Conservation (phyloP, 805 yeast genomes). For the Candida anglica region DNA sequence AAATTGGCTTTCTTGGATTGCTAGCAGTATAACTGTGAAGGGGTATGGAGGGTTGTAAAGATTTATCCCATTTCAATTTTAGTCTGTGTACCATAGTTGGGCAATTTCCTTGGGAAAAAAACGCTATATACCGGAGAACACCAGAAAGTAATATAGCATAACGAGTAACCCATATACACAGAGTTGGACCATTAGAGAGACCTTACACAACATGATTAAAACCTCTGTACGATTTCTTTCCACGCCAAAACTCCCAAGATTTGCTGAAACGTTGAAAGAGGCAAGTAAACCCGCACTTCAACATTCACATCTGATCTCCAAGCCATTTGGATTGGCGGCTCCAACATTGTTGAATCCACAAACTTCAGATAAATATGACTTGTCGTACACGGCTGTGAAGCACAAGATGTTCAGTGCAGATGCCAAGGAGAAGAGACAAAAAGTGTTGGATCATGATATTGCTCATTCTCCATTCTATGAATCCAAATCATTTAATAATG, state of each 20-base stretch:
- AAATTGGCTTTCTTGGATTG: too few species aligned
- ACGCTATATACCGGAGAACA: too few species aligned
- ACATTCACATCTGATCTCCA: slow-evolving; percentile 23
- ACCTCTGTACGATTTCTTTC: too few species aligned
- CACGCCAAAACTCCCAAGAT: slow-evolving; percentile 23
- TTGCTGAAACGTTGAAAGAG: slow-evolving; percentile 31
- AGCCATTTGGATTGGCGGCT: slow-evolving; percentile 36
- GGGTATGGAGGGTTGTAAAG: too few species aligned
- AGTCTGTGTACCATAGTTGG: too few species aligned
- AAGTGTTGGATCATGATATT: slow-evolving; percentile 37
- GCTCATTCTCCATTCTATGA: slow-evolving; percentile 42
- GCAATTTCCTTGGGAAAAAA: too few species aligned
- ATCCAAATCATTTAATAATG: slow-evolving; percentile 51
- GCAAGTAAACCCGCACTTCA: slow-evolving; percentile 37
- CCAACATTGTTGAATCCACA: slow-evolving; percentile 24
- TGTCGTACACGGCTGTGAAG: slow-evolving; percentile 12
- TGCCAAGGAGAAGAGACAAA: slow-evolving; percentile 35
- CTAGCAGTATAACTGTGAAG: too few species aligned
- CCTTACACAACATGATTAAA: too few species aligned
- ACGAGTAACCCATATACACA: too few species aligned
- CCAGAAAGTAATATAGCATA: too few species aligned
- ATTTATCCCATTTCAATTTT: too few species aligned
- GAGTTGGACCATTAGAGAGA: too few species aligned
- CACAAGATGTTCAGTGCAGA: slow-evolving; percentile 26
- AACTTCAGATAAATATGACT: slow-evolving; percentile 10